Conservation (phyloP, 2,329 filamentous ascomycete genomes). For the Epichloe brachyelytri region DNA sequence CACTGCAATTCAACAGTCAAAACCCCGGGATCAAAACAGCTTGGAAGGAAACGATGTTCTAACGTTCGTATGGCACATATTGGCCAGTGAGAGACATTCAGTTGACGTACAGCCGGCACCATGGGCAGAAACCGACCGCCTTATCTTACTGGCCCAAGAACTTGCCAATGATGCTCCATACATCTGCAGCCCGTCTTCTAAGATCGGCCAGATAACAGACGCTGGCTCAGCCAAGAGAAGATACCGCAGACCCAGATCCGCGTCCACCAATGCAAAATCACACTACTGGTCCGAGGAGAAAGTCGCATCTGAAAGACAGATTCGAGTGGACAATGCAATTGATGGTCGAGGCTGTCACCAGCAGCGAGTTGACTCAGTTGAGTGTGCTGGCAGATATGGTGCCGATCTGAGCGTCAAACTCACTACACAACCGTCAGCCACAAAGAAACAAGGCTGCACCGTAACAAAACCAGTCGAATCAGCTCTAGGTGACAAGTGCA, state of each 20-base stretch:
- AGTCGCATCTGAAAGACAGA: background rate
- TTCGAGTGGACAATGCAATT: background rate
- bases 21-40: conserved; percentile 6
- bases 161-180: conserved; percentile 14
- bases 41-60: conserved; percentile 22
- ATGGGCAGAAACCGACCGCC: conserved; percentile 24
- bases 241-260: background rate
- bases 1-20: conserved; percentile 13
- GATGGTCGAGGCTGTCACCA: background rate
- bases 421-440: background rate
- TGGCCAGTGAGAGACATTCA: conserved; percentile 6
- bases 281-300: conserved; percentile 1
- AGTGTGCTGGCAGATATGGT: background rate
- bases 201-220: background rate
- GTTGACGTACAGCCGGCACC: conserved; percentile 7
- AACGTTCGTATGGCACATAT: conserved; percentile 17
- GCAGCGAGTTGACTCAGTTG: background rate
- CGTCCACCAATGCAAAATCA: background rate
- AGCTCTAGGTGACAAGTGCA: background rate
- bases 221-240: background rate
- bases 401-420: background rate
- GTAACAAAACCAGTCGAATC: background rate
- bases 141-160: conserved; percentile 19
- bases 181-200: conserved; percentile 6
- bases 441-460: background rate